phyloP scores from a whole-genome alignment of 2,329 filamentous ascomycete species.

The Colletotrichum paranaense region DNA sequence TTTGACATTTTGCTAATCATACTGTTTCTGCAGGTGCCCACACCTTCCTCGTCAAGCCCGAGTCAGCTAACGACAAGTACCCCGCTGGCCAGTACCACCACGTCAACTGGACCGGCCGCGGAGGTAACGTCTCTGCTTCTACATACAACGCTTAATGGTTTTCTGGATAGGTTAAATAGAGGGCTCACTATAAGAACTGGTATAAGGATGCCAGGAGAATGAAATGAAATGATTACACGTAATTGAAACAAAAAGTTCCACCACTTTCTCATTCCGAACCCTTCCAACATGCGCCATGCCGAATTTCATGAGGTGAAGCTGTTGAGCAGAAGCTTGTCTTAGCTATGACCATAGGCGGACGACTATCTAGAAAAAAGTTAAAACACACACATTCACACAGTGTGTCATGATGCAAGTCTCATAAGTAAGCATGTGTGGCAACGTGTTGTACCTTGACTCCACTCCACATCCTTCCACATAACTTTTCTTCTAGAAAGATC shows the following conservation, averaged over 20 bases:
- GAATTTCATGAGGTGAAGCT: too few species aligned
- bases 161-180: slow-evolving; percentile 28
- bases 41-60: slow-evolving; percentile 90
- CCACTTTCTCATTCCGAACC: neutral
- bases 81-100: slow-evolving; percentile 89
- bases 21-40: slow-evolving; percentile 67
- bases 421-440: too few species aligned
- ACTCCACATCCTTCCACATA: neutral
- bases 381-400: neutral
- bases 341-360: neutral
- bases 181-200: slow-evolving; percentile 33
- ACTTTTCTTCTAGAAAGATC: too few species aligned
- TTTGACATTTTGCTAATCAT: neutral
- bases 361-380: neutral
- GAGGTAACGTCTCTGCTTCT: slow-evolving; percentile 95
- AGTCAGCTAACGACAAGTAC: slow-evolving; percentile 82
- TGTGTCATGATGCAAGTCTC: neutral
- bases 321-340: too few species aligned
- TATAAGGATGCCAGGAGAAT: slow-evolving; percentile 36
- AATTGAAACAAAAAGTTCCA: neutral
- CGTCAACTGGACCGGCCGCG: slow-evolving; percentile 99
- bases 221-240: slow-evolving; percentile 34
- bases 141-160: slow-evolving; percentile 90
- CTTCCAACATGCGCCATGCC: neutral
- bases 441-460: neutral